Evolutionary conservation across 2,329 filamentous ascomycete genomes (phyloP).

Genomic region (Cadophora sp.): DNA sequence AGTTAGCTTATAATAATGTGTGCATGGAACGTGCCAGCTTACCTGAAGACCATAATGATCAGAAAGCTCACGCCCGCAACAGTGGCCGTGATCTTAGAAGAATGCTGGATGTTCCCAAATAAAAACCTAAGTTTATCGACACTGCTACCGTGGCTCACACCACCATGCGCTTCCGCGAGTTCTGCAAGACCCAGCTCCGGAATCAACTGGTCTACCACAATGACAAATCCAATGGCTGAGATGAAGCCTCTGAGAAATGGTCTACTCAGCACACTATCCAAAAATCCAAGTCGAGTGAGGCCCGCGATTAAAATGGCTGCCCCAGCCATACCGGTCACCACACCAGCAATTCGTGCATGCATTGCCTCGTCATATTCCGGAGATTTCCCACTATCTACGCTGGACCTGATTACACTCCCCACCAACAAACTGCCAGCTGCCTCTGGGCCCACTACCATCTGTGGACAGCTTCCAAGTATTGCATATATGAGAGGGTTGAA

Average conservation of each 20-base stretch:
- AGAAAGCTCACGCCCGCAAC: conserved; percentile 82
- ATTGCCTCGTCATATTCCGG: conserved; percentile 67
- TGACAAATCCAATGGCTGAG: conserved; percentile 95
- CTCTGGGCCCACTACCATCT: conserved; percentile 94
- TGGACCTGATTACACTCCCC: conserved; percentile 82
- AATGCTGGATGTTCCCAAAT: conserved; percentile 66
- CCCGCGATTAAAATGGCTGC: conserved; percentile 89
- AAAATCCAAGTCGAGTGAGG: conserved; percentile 82
- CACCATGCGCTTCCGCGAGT: conserved; percentile 64
- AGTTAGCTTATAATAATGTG: conserved; percentile 26
- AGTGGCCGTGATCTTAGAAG: conserved; percentile 76
- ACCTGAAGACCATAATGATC: conserved; percentile 91
- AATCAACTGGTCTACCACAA: conserved; percentile 92
- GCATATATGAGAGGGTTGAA: conserved; percentile 93
- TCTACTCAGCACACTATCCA: conserved; percentile 92
- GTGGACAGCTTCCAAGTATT: conserved; percentile 86
- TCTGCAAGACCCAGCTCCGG: conserved; percentile 82
- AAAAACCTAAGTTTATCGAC: conserved; percentile 87
- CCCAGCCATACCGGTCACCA: conserved; percentile 87
- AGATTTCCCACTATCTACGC: conserved; percentile 71
- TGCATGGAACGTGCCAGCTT: conserved; percentile 42
- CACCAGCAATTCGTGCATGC: conserved; percentile 84
- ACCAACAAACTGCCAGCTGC: conserved; percentile 91
- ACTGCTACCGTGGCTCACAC: conserved; percentile 83
- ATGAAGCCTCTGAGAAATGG: conserved; percentile 96